These are phyloP conservation scores for Carex parvula DNA, from an alignment of 176 grass and related monocot species.

Conservation along the genomic window DNA sequence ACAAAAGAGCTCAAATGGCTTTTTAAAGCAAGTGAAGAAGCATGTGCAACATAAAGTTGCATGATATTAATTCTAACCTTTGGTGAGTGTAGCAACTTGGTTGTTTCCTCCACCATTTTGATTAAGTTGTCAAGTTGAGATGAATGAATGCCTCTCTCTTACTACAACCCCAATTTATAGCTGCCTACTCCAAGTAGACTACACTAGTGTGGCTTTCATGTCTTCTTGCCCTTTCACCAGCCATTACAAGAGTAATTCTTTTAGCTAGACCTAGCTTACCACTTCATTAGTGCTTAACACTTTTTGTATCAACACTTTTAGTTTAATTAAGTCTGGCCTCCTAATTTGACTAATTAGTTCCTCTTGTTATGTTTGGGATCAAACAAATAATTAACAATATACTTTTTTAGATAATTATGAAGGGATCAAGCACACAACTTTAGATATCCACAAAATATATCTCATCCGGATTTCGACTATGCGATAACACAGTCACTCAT, in stretches of 20 bases:
- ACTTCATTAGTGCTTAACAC: not conserved
- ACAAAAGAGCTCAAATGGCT: not conserved
- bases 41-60: slow-evolving; percentile 8
- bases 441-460: no score
- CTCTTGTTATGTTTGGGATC: not conserved
- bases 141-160: not conserved
- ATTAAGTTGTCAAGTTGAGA: slow-evolving; percentile 8
- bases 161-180: slow-evolving; percentile 22
- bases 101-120: slow-evolving; percentile 22
- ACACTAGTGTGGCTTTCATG: slow-evolving; percentile 17
- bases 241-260: slow-evolving; percentile 18
- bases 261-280: slow-evolving; percentile 19
- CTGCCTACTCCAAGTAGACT: slow-evolving; percentile 6
- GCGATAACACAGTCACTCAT: no score
- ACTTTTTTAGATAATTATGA: no score
- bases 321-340: not conserved
- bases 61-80: slow-evolving; percentile 23
- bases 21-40: not conserved
- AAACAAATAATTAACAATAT: no score
- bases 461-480: no score
- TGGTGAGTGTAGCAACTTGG: slow-evolving; percentile 19
- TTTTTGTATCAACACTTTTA: not conserved
- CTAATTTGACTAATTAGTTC: not conserved
- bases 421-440: no score
- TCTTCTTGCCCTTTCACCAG: slow-evolving; percentile 25